Evolutionary conservation across 805 yeast species (phyloP).

Genomic region (Candida adriatica): DNA sequence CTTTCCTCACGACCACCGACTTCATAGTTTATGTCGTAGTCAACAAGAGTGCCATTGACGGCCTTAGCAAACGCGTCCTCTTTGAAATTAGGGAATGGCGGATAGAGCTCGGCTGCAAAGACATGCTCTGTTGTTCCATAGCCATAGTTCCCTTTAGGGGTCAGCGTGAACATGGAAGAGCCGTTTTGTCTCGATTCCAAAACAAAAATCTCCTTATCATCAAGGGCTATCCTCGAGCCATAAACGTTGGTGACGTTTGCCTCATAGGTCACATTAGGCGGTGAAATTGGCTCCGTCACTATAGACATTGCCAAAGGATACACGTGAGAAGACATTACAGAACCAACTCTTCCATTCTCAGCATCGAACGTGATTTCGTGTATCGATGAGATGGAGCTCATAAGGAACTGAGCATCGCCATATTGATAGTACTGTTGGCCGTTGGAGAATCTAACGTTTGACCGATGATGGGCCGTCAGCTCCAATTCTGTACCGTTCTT

Average conservation of each 20-base stretch:
- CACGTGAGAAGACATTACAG: conserved; percentile 9
- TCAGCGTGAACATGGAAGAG: conserved; percentile 34
- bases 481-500: conserved; percentile 19
- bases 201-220: conserved; percentile 16
- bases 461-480: conserved; percentile 17
- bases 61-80: conserved; percentile 31
- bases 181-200: conserved; percentile 34
- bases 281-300: conserved; percentile 9
- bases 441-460: conserved; percentile 28
- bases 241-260: conserved; percentile 19
- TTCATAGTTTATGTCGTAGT: conserved; percentile 10
- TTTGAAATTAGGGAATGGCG: conserved; percentile 18
- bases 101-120: conserved; percentile 19
- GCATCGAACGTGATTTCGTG: conserved; percentile 12
- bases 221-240: conserved; percentile 13
- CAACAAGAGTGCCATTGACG: conserved; percentile 27
- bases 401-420: conserved; percentile 34
- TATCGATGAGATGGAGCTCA: conserved; percentile 12
- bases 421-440: conserved; percentile 30
- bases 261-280: conserved; percentile 11
- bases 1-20: no score
- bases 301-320: conserved; percentile 16
- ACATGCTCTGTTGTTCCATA: conserved; percentile 30
- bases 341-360: conserved; percentile 8
- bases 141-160: conserved; percentile 42